Conservation (phyloP, 2,329 filamentous ascomycete species). For the Cladobotryum mycophilum region DNA sequence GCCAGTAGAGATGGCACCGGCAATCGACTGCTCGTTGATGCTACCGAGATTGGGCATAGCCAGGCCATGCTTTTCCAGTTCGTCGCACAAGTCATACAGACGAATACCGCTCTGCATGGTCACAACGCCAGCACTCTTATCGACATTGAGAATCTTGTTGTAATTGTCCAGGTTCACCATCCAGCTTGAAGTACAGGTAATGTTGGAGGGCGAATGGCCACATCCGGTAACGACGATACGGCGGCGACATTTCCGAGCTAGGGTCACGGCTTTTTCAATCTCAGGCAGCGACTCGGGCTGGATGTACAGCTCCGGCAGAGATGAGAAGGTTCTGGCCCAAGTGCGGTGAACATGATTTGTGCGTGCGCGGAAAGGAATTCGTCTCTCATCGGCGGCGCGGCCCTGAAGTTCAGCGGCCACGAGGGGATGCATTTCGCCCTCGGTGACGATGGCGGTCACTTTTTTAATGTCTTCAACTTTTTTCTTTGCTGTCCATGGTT, state of each 20-base stretch:
- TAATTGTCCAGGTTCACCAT: slow-evolving; percentile 88
- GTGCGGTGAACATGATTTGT: slow-evolving; percentile 74
- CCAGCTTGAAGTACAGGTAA: slow-evolving; percentile 93
- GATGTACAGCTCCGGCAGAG: slow-evolving; percentile 83
- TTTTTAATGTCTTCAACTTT: neutral
- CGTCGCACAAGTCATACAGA: slow-evolving; percentile 64
- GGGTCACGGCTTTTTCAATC: slow-evolving; percentile 73
- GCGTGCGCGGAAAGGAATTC: slow-evolving; percentile 68
- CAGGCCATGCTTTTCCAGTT: slow-evolving; percentile 67
- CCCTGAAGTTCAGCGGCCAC: slow-evolving; percentile 28
- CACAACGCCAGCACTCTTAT: slow-evolving; percentile 59
- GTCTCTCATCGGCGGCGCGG: slow-evolving; percentile 28
- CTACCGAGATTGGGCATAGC: slow-evolving; percentile 90
- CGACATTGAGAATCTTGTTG: slow-evolving; percentile 63
- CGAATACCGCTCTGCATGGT: slow-evolving; percentile 86
- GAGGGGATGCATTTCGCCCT: slow-evolving; percentile 29
- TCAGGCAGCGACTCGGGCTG: slow-evolving; percentile 73
- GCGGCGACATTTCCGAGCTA: slow-evolving; percentile 74
- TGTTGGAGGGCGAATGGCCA: slow-evolving; percentile 82
- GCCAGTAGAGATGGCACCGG: slow-evolving; percentile 84
- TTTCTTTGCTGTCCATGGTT: neutral
- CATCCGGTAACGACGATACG: slow-evolving; percentile 83
- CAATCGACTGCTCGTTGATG: slow-evolving; percentile 90
- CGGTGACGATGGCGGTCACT: neutral
- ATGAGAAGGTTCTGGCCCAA: slow-evolving; percentile 91